Base-by-base conservation (phyloP, 805 yeast species). In the Yarrowia yakushimensis region DNA sequence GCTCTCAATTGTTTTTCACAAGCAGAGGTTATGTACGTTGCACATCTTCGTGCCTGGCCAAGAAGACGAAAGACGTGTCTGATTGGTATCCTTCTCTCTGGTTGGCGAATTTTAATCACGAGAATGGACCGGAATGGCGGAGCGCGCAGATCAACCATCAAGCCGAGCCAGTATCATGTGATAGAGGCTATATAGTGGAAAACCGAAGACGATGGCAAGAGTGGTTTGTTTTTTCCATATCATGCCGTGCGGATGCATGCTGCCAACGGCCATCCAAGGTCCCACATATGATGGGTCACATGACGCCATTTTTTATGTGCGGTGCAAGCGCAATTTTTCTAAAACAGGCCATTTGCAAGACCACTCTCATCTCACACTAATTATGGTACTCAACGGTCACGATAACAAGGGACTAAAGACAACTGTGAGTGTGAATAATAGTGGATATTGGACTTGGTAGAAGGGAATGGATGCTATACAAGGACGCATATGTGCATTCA, bases 261-360 rank as follows among this genome's bases (percentile, higher is more conserved):
- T 17, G 33, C 36, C 33, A 45, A 45, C 52, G 52, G 34, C 37
- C 22, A 18, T 20, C 11, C 54, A 46, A 30, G 36, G 52, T 34
- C 20, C 15, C 17, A 18, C 25, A 13, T 9, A 18, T 15, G 10
- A 15, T 23, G 45, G 30, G 37, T 46, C 54, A 46, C 54, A 46
- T 46, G 54, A 46, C 54, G 54, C 54, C 54, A 46, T 46, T 46
- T 20, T 30, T 18, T 9, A 8, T 18, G 23, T 36, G 22, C 7
- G 9, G 18, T 18, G 23, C 5, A 4, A 17, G 4, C 8, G 34
- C n/a, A 34, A 20, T 2, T n/a, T 11, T 11, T 2, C 11, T 18
- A 30, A 45, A 46, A 31, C 54, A 28, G 48, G 33, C 48, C 48
- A 43, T 43, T 43, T 25, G 48, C 27, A 43, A 43, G 48, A 10